Conservation (phyloP, 805 yeast species). For the Helenozyma rhizophorensis region DNA sequence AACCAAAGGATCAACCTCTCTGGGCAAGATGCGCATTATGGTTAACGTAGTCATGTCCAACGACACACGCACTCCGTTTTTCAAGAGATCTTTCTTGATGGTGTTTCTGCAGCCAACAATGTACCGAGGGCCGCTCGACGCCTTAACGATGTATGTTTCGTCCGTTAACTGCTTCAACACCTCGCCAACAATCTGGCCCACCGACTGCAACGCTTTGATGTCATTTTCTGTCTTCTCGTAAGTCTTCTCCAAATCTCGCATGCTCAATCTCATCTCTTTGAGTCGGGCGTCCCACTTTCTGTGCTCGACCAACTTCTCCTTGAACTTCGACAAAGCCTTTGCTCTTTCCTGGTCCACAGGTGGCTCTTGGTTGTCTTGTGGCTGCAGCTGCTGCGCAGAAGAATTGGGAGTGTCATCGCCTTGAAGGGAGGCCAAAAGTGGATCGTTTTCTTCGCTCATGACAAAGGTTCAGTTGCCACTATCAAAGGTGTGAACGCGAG, state of each 20-base stretch:
- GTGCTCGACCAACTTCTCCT: conserved; percentile 85
- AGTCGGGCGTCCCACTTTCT: conserved; percentile 91
- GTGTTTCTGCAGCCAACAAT: conserved; percentile 97
- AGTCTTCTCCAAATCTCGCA: conserved; percentile 77
- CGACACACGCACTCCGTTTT: conserved; percentile 95
- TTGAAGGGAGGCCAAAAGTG: conserved; percentile 64
- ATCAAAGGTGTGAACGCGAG: too few species aligned
- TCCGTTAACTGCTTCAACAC: conserved; percentile 92
- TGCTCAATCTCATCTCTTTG: conserved; percentile 75
- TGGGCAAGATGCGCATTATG: conserved; percentile 93
- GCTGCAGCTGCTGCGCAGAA: conserved; percentile 21
- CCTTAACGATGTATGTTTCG: conserved; percentile 92
- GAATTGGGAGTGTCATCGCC: conserved; percentile 32
- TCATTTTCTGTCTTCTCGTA: conserved; percentile 95
- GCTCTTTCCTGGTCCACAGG: conserved; percentile 66
- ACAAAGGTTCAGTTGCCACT: conserved; percentile 20
- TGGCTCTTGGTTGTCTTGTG: conserved; percentile 15
- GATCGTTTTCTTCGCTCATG: conserved; percentile 65
- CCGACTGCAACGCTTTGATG: conserved; percentile 93
- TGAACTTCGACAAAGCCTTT: conserved; percentile 71
- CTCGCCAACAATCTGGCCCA: conserved; percentile 96
- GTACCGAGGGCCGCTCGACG: conserved; percentile 95
- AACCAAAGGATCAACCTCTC: conserved; percentile 97
- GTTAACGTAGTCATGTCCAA: conserved; percentile 96
- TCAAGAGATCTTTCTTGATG: conserved; percentile 73